Percentiles rank a stretch among this genome's conserved stretches.
phyloP scores from a whole-genome alignment of 2,329 filamentous ascomycete species.

The Gnomoniopsis sp. region DNA sequence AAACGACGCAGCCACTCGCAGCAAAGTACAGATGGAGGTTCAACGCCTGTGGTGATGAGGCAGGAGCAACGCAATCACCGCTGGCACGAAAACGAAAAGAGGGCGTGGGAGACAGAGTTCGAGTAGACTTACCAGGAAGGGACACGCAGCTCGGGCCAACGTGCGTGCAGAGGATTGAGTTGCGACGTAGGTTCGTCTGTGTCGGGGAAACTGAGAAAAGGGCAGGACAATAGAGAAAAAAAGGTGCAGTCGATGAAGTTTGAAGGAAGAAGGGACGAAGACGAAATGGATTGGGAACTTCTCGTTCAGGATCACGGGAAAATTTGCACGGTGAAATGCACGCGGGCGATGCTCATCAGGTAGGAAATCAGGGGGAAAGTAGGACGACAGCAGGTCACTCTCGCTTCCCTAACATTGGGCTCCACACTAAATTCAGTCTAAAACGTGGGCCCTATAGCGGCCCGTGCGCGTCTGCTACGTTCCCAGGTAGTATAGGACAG shows the following conservation, averaged over 20 bases:
- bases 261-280: conserved; percentile 10
- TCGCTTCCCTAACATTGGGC: conserved; percentile 6
- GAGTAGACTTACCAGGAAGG: conserved; percentile 17
- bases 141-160: conserved; percentile 18
- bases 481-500: too few species aligned
- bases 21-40: too few species aligned
- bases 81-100: background rate
- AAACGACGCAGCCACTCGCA: background rate
- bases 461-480: background rate
- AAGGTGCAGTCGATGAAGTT: conserved; percentile 9
- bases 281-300: background rate
- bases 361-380: conserved; percentile 11
- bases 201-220: background rate
- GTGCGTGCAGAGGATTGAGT: background rate
- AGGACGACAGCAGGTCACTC: conserved; percentile 12
- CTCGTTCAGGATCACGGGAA: conserved; percentile 5
- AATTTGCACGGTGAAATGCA: conserved; percentile 12
- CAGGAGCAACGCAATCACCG: background rate
- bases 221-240: conserved; percentile 14
- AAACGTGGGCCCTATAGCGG: background rate
- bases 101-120: background rate
- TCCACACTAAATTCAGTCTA: background rate
- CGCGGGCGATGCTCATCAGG: conserved; percentile 3
- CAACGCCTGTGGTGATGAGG: background rate
- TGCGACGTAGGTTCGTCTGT: background rate